These are phyloP conservation scores for Pseudozyma thailandica DNA, from an alignment of 1,284 basidiomycete genomes.

Conservation along the genomic window DNA sequence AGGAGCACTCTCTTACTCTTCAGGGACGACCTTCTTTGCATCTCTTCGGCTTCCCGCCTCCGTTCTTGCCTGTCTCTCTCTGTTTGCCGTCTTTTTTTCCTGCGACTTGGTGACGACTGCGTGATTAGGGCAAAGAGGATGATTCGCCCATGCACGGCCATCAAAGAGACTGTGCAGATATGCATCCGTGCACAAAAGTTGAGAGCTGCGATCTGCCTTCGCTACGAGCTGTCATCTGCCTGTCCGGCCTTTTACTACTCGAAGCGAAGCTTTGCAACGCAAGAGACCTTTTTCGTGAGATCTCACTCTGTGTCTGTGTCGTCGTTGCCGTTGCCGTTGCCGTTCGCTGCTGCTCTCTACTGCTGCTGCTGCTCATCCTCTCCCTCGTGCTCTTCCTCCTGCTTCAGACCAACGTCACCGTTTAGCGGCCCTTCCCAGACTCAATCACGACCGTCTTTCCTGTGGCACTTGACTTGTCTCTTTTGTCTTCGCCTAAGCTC, in stretches of 20 bases:
- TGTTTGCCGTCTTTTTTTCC: too few relatives aligned
- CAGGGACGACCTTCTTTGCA: too few relatives aligned
- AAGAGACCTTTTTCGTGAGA: not conserved
- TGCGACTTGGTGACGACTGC: too few relatives aligned
- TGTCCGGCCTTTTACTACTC: not conserved
- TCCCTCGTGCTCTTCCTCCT: not conserved
- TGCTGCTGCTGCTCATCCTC: not conserved
- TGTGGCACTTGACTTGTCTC: slow-evolving; percentile 6
- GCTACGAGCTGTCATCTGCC: slow-evolving; percentile 29
- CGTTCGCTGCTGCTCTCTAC: not conserved
- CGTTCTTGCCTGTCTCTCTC: too few relatives aligned
- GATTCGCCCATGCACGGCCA: too few relatives aligned
- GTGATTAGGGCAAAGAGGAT: too few relatives aligned
- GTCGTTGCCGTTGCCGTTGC: too few relatives aligned
- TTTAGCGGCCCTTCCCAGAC: not conserved
- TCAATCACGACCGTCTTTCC: not conserved
- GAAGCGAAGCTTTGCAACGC: too few relatives aligned
- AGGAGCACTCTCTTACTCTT: too few relatives aligned
- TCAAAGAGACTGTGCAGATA: too few relatives aligned
- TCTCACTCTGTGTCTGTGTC: not conserved
- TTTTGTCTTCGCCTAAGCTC: slow-evolving; percentile 2
- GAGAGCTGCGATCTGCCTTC: slow-evolving; percentile 30
- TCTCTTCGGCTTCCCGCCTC: too few relatives aligned
- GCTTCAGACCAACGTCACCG: slow-evolving; percentile 16
- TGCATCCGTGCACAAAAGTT: too few relatives aligned